These are phyloP conservation scores for Penicillium sp. DNA, from an alignment of 2,329 filamentous ascomycete genomes.

Conservation along the genomic window DNA sequence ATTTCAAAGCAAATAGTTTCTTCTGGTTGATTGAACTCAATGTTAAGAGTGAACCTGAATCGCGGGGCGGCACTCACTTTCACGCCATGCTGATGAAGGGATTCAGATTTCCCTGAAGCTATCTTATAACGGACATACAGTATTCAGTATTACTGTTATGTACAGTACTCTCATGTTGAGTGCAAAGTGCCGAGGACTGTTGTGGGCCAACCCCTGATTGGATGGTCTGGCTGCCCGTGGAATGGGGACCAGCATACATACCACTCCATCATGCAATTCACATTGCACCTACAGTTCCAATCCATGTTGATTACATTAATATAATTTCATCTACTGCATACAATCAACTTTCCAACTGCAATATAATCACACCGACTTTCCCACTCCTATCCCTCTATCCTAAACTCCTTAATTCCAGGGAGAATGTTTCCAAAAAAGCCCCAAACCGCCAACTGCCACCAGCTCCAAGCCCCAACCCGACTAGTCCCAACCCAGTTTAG, in stretches of 20 bases:
- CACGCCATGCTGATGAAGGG: no score
- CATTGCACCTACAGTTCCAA: not conserved
- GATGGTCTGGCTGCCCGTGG: not conserved
- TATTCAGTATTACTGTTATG: not conserved
- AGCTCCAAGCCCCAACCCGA: slow-evolving; percentile 17
- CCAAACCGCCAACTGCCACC: slow-evolving; percentile 15
- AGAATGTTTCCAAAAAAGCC: not conserved
- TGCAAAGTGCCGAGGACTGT: not conserved
- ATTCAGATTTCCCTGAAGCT: no score
- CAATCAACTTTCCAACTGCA: not conserved
- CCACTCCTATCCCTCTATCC: not conserved
- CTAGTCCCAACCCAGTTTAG: slow-evolving; percentile 24
- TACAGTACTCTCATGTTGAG: not conserved
- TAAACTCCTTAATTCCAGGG: not conserved
- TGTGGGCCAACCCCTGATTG: slow-evolving; percentile 4
- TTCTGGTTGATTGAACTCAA: no score
- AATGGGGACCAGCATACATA: not conserved
- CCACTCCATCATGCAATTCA: not conserved
- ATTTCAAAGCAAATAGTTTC: no score
- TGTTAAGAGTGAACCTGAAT: no score
- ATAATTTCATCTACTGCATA: not conserved
- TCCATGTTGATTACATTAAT: not conserved
- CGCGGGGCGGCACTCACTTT: no score
- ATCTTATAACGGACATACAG: no score
- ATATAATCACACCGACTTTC: not conserved